Evolutionary conservation across 2,329 filamentous ascomycete species (phyloP).

Genomic region (Aspergillus hiratsukae): DNA sequence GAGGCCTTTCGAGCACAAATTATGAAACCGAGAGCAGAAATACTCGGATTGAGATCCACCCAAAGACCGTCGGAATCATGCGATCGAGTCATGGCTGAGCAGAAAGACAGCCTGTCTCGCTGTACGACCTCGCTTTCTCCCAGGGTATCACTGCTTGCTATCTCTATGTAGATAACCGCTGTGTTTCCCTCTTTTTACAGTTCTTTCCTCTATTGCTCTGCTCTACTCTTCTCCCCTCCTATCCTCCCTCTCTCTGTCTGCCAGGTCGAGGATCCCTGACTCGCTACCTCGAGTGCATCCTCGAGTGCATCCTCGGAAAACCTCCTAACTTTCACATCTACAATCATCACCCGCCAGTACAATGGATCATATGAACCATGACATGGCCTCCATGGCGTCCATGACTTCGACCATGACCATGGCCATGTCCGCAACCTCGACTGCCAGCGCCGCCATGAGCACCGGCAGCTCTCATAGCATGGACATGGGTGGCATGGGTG

Average conservation of each 20-base stretch:
- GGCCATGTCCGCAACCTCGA: slow-evolving; percentile 4
- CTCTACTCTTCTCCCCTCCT: background rate
- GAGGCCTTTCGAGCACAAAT: slow-evolving; percentile 5
- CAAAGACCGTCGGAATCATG: background rate
- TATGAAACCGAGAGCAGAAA: background rate
- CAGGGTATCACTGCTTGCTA: background rate
- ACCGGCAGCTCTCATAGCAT: slow-evolving; percentile 4
- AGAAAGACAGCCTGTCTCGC: background rate
- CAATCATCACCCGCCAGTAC: background rate
- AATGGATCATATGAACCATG: background rate
- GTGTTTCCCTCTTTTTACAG: background rate
- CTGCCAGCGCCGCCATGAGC: slow-evolving; percentile 5
- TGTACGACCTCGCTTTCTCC: background rate
- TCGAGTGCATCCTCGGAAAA: background rate
- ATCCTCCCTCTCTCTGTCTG: background rate
- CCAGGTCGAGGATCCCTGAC: background rate
- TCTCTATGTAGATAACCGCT: background rate
- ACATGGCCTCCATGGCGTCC: slow-evolving; percentile 4
- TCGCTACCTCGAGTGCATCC: background rate
- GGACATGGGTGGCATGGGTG: slow-evolving; percentile 40
- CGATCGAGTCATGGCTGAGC: background rate
- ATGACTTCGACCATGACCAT: slow-evolving; percentile 7
- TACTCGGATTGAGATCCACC: background rate
- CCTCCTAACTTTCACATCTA: background rate
- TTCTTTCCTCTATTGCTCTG: background rate